Base-by-base conservation (phyloP, 2,329 filamentous ascomycete species). In the Hypoxylon sp. region DNA sequence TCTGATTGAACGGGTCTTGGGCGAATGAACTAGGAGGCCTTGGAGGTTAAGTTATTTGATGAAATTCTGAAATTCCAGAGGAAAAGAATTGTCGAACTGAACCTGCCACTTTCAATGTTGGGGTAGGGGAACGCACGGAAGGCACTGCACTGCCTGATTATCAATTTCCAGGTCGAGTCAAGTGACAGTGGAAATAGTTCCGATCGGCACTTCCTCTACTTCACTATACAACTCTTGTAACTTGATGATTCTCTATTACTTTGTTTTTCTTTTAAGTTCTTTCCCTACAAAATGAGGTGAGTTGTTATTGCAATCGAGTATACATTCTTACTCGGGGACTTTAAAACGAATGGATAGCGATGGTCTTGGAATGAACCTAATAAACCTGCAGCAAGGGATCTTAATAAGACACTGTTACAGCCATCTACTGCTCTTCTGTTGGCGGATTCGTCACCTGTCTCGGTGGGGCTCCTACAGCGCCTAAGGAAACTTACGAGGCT, bases 101-200 rank as follows among this genome's bases (percentile, higher is more conserved):
- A 60, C 41, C 30, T 51, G 60, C 61, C 38, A 65, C 32, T 60
- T 50, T 60, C 50, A 45, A 57, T 17, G 49, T 60, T 69, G 53
- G 66, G 32, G 53, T 48, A 52, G 28, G 38, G 41, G 62, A 63
- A 52, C 17, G 45, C 46, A 23, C 51, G 58, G 48, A 49, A 34
- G 34, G 32, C 21, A 32, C 30, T 65, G 67, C 64, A 70, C 67
- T 64, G 67, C 66, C 62, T 48, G 62, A 65, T 58, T 61, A 63
- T 58, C 60, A 63, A 63, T 62, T 66, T 69, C 67, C 59, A 58
- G 23, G 43, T 62, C 36, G 38, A 67, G 64, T 60, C 55, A 66
- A 55, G 43, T 67, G 63, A 69, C 57, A 23, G 48, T 65, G 63
- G 13, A 65, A 69, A 59, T 67, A 67, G 48, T 30, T 48, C 65